Conservation (phyloP, 768 basidiomycete species). For the Tricholoma bakamatsutake region DNA sequence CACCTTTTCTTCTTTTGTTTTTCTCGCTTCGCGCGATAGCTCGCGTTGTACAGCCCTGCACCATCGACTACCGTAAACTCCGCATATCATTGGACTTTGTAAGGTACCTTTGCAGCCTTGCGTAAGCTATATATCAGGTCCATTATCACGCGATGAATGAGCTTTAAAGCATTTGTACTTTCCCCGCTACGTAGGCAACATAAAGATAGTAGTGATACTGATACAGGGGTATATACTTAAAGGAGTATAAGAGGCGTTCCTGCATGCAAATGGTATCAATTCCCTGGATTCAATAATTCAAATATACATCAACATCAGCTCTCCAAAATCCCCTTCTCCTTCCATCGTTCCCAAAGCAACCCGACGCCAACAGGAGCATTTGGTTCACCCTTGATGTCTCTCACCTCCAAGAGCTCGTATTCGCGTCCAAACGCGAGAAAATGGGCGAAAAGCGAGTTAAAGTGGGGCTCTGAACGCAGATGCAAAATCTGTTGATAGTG, state of each 20-base stretch:
- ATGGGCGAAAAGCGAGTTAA: slow-evolving; percentile 96
- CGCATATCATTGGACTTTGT: no score
- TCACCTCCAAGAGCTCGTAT: slow-evolving; percentile 85
- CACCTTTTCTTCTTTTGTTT: no score
- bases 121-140: no score
- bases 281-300: neutral
- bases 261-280: neutral
- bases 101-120: no score
- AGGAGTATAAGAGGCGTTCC: neutral
- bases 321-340: slow-evolving; percentile 68
- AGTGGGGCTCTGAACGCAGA: slow-evolving; percentile 89
- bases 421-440: slow-evolving; percentile 94
- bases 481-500: slow-evolving; percentile 91
- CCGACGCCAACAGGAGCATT: slow-evolving; percentile 65
- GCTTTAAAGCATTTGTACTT: neutral
- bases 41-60: no score
- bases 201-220: neutral
- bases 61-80: no score
- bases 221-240: neutral
- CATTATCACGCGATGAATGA: no score
- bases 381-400: slow-evolving; percentile 74
- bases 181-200: neutral
- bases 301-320: slow-evolving; percentile 26
- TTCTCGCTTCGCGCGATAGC: no score
- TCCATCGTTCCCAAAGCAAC: slow-evolving; percentile 84